Evolutionary conservation across 257 asterid species (phyloP).

Genomic region (Phtheirospermum japonicum): DNA sequence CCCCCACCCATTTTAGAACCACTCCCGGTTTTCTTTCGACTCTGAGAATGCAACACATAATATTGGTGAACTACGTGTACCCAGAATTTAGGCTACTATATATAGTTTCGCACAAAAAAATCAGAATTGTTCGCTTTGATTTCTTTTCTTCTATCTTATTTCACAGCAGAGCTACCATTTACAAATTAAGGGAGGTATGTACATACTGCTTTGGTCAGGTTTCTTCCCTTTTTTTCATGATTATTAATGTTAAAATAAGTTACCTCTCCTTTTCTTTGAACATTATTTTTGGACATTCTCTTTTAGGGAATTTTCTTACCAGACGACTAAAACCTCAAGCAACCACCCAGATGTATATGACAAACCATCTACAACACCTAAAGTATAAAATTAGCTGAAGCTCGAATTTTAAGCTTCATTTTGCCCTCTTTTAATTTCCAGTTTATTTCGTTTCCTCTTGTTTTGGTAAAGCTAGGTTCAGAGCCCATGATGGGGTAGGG

Average conservation of each 20-base stretch:
- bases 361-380: conserved; percentile 4
- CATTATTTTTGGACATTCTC: conserved; percentile 31
- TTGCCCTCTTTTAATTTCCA: not conserved
- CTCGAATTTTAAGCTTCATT: conserved; percentile 4
- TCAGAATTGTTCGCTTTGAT: not conserved
- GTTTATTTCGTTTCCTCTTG: not conserved
- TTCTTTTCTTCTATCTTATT: not conserved
- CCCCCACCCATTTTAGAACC: conserved; percentile 46
- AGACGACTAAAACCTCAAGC: conserved; percentile 9
- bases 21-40: conserved; percentile 44
- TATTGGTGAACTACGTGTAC: conserved; percentile 4
- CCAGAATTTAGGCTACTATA: conserved; percentile 5
- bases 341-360: not conserved
- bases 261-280: conserved; percentile 33
- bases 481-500: not conserved
- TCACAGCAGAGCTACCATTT: not conserved
- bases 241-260: not conserved
- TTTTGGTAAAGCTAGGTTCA: not conserved
- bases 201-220: conserved; percentile 13
- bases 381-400: not conserved
- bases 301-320: not conserved
- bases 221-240: conserved; percentile 37
- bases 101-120: not conserved
- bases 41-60: conserved; percentile 35
- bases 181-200: not conserved